Percentiles rank a stretch among this genome's conserved stretches.
Evolutionary conservation across 2,329 filamentous ascomycete genomes (phyloP).

Genomic region (Elsinoe ampelina): DNA sequence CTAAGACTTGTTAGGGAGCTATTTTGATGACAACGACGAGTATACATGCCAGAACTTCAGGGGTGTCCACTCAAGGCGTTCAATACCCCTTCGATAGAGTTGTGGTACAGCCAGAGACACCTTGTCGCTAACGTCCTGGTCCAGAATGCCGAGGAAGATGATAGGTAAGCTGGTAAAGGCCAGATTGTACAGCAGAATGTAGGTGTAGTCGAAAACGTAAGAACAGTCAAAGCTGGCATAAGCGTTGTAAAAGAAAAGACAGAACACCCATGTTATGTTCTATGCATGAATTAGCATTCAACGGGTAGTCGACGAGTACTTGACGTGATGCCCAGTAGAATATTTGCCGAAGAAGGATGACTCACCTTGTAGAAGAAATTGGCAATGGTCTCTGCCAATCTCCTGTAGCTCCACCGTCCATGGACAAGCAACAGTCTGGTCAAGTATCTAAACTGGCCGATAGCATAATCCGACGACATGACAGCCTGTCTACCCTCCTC

Average conservation of each 20-base stretch:
- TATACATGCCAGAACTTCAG: conserved; percentile 80
- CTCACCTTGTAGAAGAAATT: conserved; percentile 98
- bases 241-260: conserved; percentile 95
- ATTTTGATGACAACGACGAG: neutral
- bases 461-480: conserved; percentile 94
- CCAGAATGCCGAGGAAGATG: conserved; percentile 89
- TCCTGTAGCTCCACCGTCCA: conserved; percentile 91
- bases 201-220: conserved; percentile 95
- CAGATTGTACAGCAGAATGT: conserved; percentile 93
- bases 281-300: conserved; percentile 22
- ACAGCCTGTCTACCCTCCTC: conserved; percentile 86
- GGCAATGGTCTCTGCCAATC: conserved; percentile 83
- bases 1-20: conserved; percentile 20
- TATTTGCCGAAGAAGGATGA: too few species aligned
- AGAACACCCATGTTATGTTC: conserved; percentile 96
- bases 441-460: conserved; percentile 86
- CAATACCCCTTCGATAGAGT: conserved; percentile 89
- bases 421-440: conserved; percentile 80
- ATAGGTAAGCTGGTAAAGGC: conserved; percentile 93
- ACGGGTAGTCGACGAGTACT: too few species aligned
- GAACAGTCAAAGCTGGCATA: conserved; percentile 94
- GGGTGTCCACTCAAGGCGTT: conserved; percentile 93
- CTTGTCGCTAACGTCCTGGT: conserved; percentile 91
- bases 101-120: conserved; percentile 92
- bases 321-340: too few species aligned